Base-by-base conservation (phyloP, 73 alveolate genomes). In the Paramecium biaurelia region DNA sequence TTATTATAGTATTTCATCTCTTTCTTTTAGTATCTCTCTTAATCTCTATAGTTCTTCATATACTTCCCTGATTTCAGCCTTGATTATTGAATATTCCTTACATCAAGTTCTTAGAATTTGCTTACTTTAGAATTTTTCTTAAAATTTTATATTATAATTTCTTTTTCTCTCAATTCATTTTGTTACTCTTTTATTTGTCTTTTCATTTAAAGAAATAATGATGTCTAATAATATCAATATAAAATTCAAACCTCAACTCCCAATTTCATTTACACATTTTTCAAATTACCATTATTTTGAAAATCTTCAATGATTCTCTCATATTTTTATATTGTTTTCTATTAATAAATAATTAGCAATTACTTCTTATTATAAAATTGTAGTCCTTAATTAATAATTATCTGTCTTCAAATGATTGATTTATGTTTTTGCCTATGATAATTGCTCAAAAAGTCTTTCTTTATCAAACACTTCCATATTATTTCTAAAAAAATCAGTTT, bases 261-360 rank as follows among this genome's bases (percentile, higher is more conserved):
- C 28, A 79, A 79, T 79, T 79, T 79, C 90, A 79, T 79, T 42
- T 79, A 18, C 0, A 79, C 70, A 41, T 79, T 79, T 34, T 79
- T 79, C 41, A 79, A 14, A 79, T 79, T 45, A 8, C 90, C 90
- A 79, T 47, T 79, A 45, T 79, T 79, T 45, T 79, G 72, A 79
- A 79, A 79, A 47, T 79, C 90, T 18, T 79, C 90, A 1, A 79
- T 79, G 28, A 79, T 79, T 79, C 90, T 79, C 74, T 79, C 90
- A 23, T 79, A 79, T 79, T 79, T 79, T 45, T 79, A 15, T 10
- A 79, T 79, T 18, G 34, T 24, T 79, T 79, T 79, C 90, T 79
- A 79, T 12, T 11, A 21, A 37, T 23, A 20, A 4, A 41, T n/a
- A 4, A 10, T 38, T 45, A 43, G 26, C 45, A 10, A 15, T 14